Evolutionary conservation across 1,284 basidiomycete genomes (phyloP).

Genomic region (Ceratobasidium sp.): DNA sequence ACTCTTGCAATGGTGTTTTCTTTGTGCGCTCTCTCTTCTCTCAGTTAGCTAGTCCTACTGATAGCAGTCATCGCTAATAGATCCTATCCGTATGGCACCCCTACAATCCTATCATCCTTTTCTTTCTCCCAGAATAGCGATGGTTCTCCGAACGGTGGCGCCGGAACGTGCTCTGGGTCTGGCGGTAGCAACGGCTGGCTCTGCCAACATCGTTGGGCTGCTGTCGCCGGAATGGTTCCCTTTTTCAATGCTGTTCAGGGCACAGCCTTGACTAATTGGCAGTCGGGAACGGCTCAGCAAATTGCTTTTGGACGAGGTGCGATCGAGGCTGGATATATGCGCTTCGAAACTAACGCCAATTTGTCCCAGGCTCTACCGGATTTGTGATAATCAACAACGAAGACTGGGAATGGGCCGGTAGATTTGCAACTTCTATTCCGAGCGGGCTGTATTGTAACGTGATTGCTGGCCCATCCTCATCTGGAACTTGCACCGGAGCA

Average conservation of each 20-base stretch:
- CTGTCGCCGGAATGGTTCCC: constrained; percentile 49
- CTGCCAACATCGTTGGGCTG: constrained; percentile 50
- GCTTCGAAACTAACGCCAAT: background rate
- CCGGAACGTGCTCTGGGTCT: constrained; percentile 47
- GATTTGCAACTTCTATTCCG: constrained; percentile 47
- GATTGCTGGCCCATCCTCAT: constrained; percentile 30
- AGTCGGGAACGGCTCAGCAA: constrained; percentile 44
- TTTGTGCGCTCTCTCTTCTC: constrained; percentile 56
- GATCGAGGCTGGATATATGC: background rate
- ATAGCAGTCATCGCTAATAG: background rate
- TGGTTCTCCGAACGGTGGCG: constrained; percentile 49
- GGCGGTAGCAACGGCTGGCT: constrained; percentile 49
- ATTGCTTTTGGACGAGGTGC: constrained; percentile 49
- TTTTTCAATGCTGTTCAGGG: constrained; percentile 45
- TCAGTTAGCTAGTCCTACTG: background rate
- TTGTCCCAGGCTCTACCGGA: constrained; percentile 57
- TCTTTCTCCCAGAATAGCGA: constrained; percentile 48
- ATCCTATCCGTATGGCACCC: constrained; percentile 49
- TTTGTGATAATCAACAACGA: constrained; percentile 55
- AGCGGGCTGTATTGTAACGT: constrained; percentile 51
- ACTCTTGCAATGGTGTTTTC: constrained; percentile 72
- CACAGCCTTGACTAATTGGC: constrained; percentile 41
- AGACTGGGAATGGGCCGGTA: constrained; percentile 46
- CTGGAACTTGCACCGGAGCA: constrained; percentile 44
- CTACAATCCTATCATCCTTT: constrained; percentile 50